Conservation (phyloP, 1,284 basidiomycete species). For the Tylopilus sp. region DNA sequence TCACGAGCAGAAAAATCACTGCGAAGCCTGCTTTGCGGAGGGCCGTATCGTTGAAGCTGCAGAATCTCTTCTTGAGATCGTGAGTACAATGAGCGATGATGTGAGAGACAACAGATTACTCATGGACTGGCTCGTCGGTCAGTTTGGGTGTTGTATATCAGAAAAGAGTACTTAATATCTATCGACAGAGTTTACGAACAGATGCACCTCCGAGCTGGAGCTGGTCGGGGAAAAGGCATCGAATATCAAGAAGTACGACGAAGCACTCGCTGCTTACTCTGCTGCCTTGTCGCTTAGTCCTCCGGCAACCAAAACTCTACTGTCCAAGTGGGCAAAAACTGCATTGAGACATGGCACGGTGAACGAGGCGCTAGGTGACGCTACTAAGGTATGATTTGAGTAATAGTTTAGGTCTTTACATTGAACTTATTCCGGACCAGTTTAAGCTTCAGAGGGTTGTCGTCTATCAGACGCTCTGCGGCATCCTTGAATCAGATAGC, state of each 20-base stretch:
- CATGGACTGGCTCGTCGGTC: background rate
- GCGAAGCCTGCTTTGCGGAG: background rate
- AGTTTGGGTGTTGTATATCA: background rate
- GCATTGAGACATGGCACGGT: background rate
- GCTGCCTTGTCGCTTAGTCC: slow-evolving; percentile 3
- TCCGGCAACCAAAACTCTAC: background rate
- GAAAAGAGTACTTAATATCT: too few relatives aligned
- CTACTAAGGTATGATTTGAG: background rate
- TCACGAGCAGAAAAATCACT: background rate
- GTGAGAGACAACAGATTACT: background rate
- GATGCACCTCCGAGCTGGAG: background rate
- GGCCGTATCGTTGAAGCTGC: background rate
- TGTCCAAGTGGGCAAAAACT: slow-evolving; percentile 8
- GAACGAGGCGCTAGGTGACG: background rate
- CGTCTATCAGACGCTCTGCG: background rate
- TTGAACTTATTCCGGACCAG: background rate
- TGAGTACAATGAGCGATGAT: background rate
- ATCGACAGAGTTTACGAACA: background rate
- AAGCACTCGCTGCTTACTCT: slow-evolving; percentile 9
- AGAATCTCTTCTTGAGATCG: background rate
- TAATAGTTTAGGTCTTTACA: background rate
- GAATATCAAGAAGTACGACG: background rate
- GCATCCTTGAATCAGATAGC: background rate
- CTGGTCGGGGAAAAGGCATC: background rate
- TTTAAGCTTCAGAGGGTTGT: background rate